These are phyloP conservation scores for Trichoderma breve DNA, from an alignment of 2,329 filamentous ascomycete genomes.

Conservation along the genomic window DNA sequence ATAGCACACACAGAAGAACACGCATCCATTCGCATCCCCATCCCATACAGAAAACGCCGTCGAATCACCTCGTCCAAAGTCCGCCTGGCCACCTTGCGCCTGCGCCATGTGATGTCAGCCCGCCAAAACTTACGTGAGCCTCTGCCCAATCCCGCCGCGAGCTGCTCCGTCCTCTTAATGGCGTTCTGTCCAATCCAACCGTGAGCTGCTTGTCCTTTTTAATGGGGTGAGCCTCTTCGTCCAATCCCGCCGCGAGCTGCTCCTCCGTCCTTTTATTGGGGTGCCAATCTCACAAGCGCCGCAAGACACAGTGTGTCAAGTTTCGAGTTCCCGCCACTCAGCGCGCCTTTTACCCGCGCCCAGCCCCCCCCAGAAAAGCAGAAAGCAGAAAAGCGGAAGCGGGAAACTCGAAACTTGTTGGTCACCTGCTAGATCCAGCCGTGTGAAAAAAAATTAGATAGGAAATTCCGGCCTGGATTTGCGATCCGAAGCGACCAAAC, in stretches of 20 bases:
- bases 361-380: background rate
- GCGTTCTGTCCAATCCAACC: background rate
- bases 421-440: constrained; percentile 10
- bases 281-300: background rate
- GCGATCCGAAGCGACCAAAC: background rate
- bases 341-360: background rate
- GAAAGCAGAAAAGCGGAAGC: background rate
- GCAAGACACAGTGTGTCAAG: background rate
- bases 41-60: background rate
- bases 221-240: background rate
- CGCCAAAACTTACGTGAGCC: constrained; percentile 11
- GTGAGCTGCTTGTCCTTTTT: too few relatives aligned
- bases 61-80: background rate
- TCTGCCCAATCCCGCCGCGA: constrained; percentile 5
- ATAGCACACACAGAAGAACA: background rate
- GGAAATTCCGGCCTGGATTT: background rate
- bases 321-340: background rate
- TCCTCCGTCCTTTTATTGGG: background rate
- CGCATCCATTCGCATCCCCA: background rate
- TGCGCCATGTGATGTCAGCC: constrained; percentile 18
- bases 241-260: constrained; percentile 1
- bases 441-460: background rate
- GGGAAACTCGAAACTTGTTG: background rate
- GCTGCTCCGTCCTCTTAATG: background rate
- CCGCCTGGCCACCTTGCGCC: background rate